Conservation (phyloP, 257 asterid genomes). For the Forsythia suspensa region DNA sequence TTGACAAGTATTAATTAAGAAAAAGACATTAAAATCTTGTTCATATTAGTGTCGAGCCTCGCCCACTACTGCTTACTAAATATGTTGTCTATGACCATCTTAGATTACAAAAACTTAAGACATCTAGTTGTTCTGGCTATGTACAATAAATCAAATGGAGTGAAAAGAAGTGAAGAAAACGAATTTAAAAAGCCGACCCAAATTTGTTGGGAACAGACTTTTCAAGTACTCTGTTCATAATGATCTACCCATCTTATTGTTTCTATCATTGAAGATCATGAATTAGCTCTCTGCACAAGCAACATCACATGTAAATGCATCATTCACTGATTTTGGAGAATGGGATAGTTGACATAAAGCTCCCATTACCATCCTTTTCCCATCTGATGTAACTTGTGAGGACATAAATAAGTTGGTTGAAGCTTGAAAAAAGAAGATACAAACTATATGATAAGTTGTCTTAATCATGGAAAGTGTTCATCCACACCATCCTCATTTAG, state of each 20-base stretch:
- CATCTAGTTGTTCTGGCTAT: too few relatives aligned
- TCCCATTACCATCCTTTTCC: not conserved
- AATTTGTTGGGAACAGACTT: not conserved
- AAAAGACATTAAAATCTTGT: not conserved
- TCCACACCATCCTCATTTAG: not conserved
- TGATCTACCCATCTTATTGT: constrained; percentile 18
- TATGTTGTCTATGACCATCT: not conserved
- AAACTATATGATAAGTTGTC: not conserved
- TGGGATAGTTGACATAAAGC: not conserved
- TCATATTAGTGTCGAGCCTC: not conserved
- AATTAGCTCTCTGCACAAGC: not conserved
- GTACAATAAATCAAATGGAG: not conserved
- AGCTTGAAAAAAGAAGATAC: constrained; percentile 18
- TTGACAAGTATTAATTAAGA: not conserved
- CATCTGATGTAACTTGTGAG: not conserved
- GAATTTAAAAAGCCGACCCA: not conserved
- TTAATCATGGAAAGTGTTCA: constrained; percentile 9
- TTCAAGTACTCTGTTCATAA: not conserved
- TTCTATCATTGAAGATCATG: not conserved
- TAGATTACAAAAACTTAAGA: not conserved
- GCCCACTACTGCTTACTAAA: not conserved
- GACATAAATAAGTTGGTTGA: constrained; percentile 9
- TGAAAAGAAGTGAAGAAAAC: too few relatives aligned
- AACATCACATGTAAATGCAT: not conserved
- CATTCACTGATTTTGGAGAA: not conserved